Evolutionary conservation across 129 eudicot species (phyloP), one percentile per base, ranked within the genome.

Genomic region (Flaveria ramosissima): DNA sequence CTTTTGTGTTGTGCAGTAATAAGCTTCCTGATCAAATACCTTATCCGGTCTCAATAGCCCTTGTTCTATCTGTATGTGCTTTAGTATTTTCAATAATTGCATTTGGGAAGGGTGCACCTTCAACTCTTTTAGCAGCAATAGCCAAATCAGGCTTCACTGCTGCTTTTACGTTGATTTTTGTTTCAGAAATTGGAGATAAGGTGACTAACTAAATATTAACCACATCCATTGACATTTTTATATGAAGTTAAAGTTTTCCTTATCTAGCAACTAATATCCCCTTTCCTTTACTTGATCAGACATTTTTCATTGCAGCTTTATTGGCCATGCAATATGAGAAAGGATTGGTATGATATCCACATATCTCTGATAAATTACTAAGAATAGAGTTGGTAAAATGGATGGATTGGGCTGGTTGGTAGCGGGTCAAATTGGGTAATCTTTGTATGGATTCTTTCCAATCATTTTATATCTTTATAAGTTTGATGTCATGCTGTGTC

Each of bases 111-210:
- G 93, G 93, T 63, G 83, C 82, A 48, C 99, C 99, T 75, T 83
- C 99, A 59, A 77, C 89, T 46, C 78, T 94, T 7, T 83, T 94
- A 69, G 93, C 90, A 63, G 89, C 99, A 75, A 85, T 94, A 69
- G 80, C 99, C 20, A 94, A 94, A 81, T 91, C 99, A 11, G 99
- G 99, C n/a, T 94, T 94, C 83, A 89, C 97, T 19, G 99, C 99
- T 71, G 97, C 99, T 27, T 94, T 94, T 86, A 84, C 89, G 4
- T 82, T 91, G 60, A 94, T 91, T 51, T 87, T 88, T 82, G 94
- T 94, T 68, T 94, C 99, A 16, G 99, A 94, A 82, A 94, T 94
- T 61, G 99, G 99, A 70, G 99, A 94, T 84, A 94, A 94, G 99
- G 97, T 91, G 84, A 78, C 15, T 55, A 86, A 73, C 12, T 55